Evolutionary conservation across 2,329 filamentous ascomycete genomes (phyloP).

Genomic region (Aspergillus ustus): DNA sequence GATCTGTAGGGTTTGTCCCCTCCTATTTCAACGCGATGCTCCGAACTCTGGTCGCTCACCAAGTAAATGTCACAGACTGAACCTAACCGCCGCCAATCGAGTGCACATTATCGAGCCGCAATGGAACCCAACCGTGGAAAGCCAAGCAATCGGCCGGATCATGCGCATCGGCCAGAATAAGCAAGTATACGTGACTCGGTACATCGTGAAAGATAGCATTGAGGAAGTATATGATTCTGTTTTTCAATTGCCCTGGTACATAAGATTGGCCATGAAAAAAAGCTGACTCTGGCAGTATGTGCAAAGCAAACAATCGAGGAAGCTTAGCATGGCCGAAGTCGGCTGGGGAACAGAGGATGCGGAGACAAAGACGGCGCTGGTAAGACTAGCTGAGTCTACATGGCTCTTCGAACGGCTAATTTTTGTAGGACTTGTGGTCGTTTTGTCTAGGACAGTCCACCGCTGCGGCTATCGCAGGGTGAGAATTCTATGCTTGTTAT

Average conservation of each 20-base stretch:
- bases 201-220: conserved; percentile 63
- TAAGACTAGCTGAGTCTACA: neutral
- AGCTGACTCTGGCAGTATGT: neutral
- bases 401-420: neutral
- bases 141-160: conserved; percentile 85
- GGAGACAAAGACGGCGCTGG: neutral
- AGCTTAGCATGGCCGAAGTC: neutral
- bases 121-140: conserved; percentile 87
- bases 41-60: too few relatives aligned
- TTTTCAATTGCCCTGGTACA: neutral
- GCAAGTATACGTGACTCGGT: conserved; percentile 75
- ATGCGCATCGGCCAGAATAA: conserved; percentile 82
- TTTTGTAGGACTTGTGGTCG: neutral
- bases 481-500: too few relatives aligned
- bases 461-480: too few relatives aligned
- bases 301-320: neutral
- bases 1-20: neutral
- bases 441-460: neutral
- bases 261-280: neutral
- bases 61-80: neutral
- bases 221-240: conserved; percentile 36
- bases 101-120: conserved; percentile 82
- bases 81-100: conserved; percentile 17
- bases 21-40: neutral
- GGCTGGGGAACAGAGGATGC: neutral